Evolutionary conservation across 805 yeast species (phyloP).

Genomic region (Lipomyces mesembrius): DNA sequence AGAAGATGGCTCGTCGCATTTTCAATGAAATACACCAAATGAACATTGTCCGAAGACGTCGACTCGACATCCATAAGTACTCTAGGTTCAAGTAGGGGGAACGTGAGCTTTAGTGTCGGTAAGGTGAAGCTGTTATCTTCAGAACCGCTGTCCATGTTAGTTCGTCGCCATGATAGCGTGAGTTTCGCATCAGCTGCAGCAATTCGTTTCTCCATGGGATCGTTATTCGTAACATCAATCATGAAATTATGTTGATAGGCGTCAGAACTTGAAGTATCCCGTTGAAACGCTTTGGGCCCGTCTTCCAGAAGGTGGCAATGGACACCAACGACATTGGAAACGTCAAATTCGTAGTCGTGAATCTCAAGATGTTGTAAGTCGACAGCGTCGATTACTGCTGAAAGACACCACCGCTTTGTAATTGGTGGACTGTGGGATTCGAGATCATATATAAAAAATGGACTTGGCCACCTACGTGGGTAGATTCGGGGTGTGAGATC

Average conservation of each 20-base stretch:
- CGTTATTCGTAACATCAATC: conserved; percentile 36
- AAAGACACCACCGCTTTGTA: conserved; percentile 46
- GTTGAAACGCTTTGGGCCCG: conserved; percentile 8
- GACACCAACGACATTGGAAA: conserved; percentile 37
- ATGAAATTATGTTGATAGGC: conserved; percentile 36
- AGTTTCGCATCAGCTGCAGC: conserved; percentile 41
- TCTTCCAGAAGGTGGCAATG: conserved; percentile 21
- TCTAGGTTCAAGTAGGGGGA: conserved; percentile 74
- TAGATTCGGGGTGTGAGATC: conserved; percentile 46
- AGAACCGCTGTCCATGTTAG: conserved; percentile 2
- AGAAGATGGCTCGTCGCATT: conserved; percentile 76
- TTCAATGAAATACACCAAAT: conserved; percentile 61
- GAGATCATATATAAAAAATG: conserved; percentile 43
- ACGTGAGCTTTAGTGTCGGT: conserved; percentile 55
- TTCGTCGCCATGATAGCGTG: conserved; percentile 44
- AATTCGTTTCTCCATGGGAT: conserved; percentile 32
- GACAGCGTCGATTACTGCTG: conserved; percentile 42
- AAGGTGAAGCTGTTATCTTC: conserved; percentile 33
- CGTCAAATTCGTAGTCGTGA: conserved; percentile 35
- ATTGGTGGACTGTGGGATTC: conserved; percentile 43
- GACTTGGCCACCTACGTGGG: conserved; percentile 47
- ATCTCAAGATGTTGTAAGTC: conserved; percentile 39
- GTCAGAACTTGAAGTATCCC: conserved; percentile 22
- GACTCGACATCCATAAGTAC: conserved; percentile 52
- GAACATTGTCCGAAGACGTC: conserved; percentile 40